These are phyloP conservation scores for Entamoeba invadens DNA, from an alignment of 208 protist genomes.

Conservation along the genomic window DNA sequence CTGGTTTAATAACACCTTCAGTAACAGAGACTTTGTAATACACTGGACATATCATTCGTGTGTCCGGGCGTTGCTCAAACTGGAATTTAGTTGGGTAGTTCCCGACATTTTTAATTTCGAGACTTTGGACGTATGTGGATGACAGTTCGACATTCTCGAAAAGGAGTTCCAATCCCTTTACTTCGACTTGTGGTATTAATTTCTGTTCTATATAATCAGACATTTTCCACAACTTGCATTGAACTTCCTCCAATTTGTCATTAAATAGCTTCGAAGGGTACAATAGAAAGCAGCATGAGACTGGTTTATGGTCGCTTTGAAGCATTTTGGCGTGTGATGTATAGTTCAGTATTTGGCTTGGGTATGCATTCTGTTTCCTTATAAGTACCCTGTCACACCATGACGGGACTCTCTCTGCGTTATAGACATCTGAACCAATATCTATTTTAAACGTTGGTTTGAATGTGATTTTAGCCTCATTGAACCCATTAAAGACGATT, in stretches of 20 bases:
- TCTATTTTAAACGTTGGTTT: conserved; percentile 54
- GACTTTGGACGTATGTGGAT: background rate
- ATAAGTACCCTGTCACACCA: conserved; percentile 35
- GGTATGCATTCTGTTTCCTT: background rate
- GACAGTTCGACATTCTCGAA: background rate
- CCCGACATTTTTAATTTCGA: background rate
- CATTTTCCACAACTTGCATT: background rate
- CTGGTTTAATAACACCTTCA: background rate
- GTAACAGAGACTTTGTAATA: background rate
- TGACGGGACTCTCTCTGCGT: background rate
- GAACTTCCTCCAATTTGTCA: background rate
- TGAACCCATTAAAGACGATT: conserved; percentile 51
- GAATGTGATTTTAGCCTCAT: conserved; percentile 62
- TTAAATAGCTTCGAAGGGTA: background rate
- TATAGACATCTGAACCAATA: background rate
- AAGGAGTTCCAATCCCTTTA: background rate
- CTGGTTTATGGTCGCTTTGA: conserved; percentile 28
- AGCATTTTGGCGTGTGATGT: background rate
- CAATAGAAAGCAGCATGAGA: conserved; percentile 13
- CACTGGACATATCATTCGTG: background rate
- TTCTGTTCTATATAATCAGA: background rate
- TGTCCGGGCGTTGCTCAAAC: background rate
- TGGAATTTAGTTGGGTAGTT: background rate
- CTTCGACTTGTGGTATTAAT: background rate
- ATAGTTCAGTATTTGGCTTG: background rate